A percentile compares a stretch with the other conserved stretches of the same genome.
Conservation (phyloP, 495 filamentous ascomycete species). For the Hyaloscypha hepaticicola region DNA sequence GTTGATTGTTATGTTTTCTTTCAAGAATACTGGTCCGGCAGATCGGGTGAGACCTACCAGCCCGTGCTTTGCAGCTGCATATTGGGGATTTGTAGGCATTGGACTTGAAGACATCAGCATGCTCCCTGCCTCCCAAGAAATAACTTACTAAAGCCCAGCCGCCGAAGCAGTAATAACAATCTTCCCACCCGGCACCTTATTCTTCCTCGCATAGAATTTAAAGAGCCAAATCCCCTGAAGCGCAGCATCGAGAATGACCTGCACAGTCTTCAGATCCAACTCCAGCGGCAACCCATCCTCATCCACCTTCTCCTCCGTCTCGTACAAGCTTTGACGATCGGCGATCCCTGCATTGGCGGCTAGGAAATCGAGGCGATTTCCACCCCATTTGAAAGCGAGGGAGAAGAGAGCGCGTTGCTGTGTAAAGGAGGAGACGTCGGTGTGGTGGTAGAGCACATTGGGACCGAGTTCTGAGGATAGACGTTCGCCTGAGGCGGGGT, state of each 20-base stretch:
- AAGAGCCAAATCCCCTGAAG: conserved; percentile 48
- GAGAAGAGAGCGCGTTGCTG: conserved; percentile 41
- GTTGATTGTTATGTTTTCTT: conserved; percentile 41
- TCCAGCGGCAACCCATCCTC: neutral
- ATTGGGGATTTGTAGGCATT: neutral
- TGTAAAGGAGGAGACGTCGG: conserved; percentile 40
- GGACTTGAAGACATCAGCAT: neutral
- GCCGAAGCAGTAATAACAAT: conserved; percentile 34
- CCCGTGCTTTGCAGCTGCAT: conserved; percentile 2
- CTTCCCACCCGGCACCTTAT: conserved; percentile 19
- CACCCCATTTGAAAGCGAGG: conserved; percentile 36
- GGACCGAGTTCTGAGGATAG: conserved; percentile 16
- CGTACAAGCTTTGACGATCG: conserved; percentile 1
- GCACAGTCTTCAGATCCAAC: neutral
- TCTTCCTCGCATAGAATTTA: conserved; percentile 40
- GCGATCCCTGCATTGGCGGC: conserved; percentile 43
- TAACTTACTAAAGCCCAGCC: conserved; percentile 25
- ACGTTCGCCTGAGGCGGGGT: conserved; percentile 21
- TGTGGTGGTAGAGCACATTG: conserved; percentile 35
- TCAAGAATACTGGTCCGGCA: neutral
- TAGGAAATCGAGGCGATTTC: conserved; percentile 41
- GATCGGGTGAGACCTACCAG: neutral
- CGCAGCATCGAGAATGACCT: neutral
- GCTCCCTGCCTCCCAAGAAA: neutral
- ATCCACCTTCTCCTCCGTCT: conserved; percentile 5